Base-by-base conservation (phyloP, 108 stramenopile genomes). In the Nannochloropsis gaditana region DNA sequence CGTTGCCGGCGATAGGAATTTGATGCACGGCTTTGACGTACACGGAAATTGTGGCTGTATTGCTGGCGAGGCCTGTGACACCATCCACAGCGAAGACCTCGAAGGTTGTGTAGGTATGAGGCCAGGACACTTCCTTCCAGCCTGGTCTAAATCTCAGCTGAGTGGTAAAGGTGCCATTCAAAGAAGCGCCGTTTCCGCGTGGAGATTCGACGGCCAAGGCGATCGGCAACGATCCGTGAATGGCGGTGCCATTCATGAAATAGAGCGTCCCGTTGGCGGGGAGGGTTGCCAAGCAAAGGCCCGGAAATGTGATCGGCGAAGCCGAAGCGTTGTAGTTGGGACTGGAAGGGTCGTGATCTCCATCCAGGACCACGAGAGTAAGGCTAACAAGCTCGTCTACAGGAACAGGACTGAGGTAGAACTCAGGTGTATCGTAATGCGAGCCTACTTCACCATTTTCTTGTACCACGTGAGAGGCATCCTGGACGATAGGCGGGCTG, bases 331-430 rank as follows among this genome's bases (percentile, higher is more conserved):
- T 73, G n/a, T 73, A 73, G n/a, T 73, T 73, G 59, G 59, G 59
- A 73, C 59, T 73, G 59, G 6, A 5, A 73, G 59, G 4, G 59
- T 73, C 59, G n/a, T 73, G 59, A 73, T 73, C 59, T n/a, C 59
- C 59, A 73, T 73, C 59, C 59, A 73, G 59, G n/a, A 73, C 59
- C 59, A n/a, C 59, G 59, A 73, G 59, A 15, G 59, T 73, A 15
- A 73, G 59, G 15, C 15, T 73, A 15, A 73, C 59, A 15, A 73
- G 8, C 59, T 73, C 59, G n/a, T n/a, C n/a, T n/a, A 73, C 59
- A n/a, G 59, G 59, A n/a, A 73, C 59, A n/a, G 59, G 59, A n/a
- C 19, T 73, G 19, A 8, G n/a, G 59, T 73, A 73, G n/a, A 73
- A 73, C 59, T 73, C 59, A n/a, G 59, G 59, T n/a, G 59, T 73